Percentiles rank a stretch among this genome's conserved stretches.
phyloP scores from a whole-genome alignment of 345 rosid genomes.

The Salix dunnii region DNA sequence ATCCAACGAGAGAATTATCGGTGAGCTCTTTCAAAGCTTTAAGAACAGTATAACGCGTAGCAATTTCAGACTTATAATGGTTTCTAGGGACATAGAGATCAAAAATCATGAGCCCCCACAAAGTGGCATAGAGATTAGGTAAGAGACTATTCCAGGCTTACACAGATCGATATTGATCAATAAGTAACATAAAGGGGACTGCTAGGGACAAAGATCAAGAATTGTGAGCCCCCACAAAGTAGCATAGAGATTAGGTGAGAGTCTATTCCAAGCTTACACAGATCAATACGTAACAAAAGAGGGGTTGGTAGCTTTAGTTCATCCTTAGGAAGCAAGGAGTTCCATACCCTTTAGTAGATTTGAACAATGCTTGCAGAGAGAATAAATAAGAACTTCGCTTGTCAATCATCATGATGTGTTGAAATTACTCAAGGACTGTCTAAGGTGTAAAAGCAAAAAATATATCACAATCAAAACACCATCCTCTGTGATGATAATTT shows the following conservation, averaged over 20 bases:
- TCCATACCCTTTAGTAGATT: slow-evolving; percentile 90
- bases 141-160: too few species aligned
- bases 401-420: not conserved
- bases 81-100: not conserved
- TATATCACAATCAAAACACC: not conserved
- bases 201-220: too few species aligned
- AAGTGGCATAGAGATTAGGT: too few species aligned
- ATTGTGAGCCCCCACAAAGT: too few species aligned
- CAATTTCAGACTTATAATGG: too few species aligned
- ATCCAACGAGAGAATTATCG: too few species aligned
- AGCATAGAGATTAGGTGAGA: too few species aligned
- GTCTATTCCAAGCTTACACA: too few species aligned
- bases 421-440: not conserved
- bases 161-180: slow-evolving; percentile 97
- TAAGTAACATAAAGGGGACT: slow-evolving; percentile 78
- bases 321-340: slow-evolving; percentile 89
- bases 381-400: not conserved
- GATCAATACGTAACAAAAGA: slow-evolving; percentile 89
- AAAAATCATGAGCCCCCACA: too few species aligned
- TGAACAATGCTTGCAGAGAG: slow-evolving; percentile 71
- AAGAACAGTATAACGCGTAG: too few species aligned
- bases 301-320: slow-evolving; percentile 90
- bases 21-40: too few species aligned
- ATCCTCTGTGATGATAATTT: not conserved
- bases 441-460: not conserved